Evolutionary conservation across 148 eudicot genomes (phyloP).

Genomic region (Vaccinium myrtillus): DNA sequence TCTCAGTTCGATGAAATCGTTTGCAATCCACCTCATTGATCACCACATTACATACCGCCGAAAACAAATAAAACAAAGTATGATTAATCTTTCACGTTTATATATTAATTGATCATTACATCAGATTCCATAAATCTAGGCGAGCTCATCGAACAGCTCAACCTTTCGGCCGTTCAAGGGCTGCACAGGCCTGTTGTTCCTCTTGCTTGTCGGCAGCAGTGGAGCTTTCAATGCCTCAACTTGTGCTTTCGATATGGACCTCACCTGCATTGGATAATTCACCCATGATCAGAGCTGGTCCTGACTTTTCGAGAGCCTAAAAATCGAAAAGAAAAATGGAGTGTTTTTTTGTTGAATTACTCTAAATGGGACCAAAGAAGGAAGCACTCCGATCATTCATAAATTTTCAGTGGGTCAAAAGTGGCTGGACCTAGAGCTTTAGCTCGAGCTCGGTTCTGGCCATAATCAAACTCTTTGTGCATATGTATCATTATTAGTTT

Average conservation of each 20-base stretch:
- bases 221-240: slow-evolving; percentile 43
- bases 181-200: slow-evolving; percentile 62
- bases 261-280: slow-evolving; percentile 33
- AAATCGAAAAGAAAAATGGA: too few species aligned
- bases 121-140: not conserved
- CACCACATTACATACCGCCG: not conserved
- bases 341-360: too few species aligned
- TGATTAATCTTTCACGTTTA: not conserved
- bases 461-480: not conserved
- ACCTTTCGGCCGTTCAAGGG: slow-evolving; percentile 54
- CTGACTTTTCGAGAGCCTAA: too few species aligned
- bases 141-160: slow-evolving; percentile 37
- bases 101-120: not conserved
- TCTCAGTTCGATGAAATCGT: too few species aligned
- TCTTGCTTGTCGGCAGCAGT: slow-evolving; percentile 39
- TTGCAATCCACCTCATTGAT: not conserved
- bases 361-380: too few species aligned
- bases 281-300: not conserved
- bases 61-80: not conserved
- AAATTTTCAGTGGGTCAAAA: too few species aligned
- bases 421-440: too few species aligned
- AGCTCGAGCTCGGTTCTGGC: too few species aligned
- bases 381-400: too few species aligned
- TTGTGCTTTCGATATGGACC: slow-evolving; percentile 53
- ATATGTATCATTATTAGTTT: not conserved